Percentiles rank a stretch among this genome's conserved stretches.
Conservation (phyloP, 2,329 filamentous ascomycete species). For the Fusarium scirpi region DNA sequence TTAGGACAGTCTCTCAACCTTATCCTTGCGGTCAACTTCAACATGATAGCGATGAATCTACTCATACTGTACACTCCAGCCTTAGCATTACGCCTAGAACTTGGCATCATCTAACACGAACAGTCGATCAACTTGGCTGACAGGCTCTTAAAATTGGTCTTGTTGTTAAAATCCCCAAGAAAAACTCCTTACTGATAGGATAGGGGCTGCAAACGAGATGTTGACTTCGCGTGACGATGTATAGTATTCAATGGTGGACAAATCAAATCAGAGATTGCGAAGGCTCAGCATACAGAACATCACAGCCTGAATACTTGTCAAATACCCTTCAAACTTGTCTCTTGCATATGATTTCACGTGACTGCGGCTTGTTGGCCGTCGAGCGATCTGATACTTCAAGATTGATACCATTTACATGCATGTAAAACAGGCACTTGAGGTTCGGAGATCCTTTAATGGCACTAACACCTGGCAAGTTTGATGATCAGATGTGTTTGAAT, state of each 20-base stretch:
- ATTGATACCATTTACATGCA: neutral
- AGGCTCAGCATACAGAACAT: neutral
- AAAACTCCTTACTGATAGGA: neutral
- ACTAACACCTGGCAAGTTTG: neutral
- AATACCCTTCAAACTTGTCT: neutral
- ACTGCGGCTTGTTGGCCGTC: neutral
- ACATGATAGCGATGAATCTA: neutral
- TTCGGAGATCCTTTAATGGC: neutral
- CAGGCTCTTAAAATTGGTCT: neutral
- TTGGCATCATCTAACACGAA: neutral
- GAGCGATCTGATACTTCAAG: neutral
- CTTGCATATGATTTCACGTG: neutral
- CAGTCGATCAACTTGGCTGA: neutral
- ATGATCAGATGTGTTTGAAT: neutral
- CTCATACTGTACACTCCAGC: neutral
- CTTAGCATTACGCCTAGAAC: neutral
- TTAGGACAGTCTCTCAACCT: neutral
- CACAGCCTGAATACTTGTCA: neutral
- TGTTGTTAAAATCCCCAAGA: neutral
- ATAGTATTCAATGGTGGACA: neutral
- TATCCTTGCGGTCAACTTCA: no score
- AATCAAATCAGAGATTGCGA: neutral
- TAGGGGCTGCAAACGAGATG: neutral
- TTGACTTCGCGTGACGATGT: neutral
- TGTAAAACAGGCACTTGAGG: neutral